Conservation (phyloP, 306 rosid species). For the Rosa multiflora region DNA sequence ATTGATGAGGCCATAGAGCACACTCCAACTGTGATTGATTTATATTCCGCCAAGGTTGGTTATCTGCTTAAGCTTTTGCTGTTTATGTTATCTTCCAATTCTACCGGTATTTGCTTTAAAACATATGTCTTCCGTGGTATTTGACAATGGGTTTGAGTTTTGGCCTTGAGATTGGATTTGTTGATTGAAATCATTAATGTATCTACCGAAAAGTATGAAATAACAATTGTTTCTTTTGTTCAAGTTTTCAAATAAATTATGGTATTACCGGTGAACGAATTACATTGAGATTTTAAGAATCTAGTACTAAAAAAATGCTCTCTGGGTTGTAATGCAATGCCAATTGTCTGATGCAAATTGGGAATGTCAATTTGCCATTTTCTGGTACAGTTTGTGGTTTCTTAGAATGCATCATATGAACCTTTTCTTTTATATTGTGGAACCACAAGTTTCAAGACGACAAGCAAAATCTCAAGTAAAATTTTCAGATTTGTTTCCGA, state of each 20-base stretch:
- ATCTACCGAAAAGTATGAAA: background rate
- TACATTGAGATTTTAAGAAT: background rate
- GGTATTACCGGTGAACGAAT: background rate
- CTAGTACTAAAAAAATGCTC: background rate
- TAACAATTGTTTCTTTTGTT: background rate
- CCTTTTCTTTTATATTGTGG: background rate
- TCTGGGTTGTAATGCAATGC: background rate
- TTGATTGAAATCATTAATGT: background rate
- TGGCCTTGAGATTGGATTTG: background rate
- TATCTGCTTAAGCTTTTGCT: slow-evolving; percentile 13
- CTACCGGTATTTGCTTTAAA: background rate
- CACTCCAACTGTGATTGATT: slow-evolving; percentile 96
- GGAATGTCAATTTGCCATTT: background rate
- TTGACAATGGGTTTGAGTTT: background rate
- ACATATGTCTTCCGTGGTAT: background rate
- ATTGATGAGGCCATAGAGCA: slow-evolving; percentile 84
- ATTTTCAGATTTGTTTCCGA: background rate
- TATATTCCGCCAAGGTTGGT: slow-evolving; percentile 89
- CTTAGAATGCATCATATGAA: background rate
- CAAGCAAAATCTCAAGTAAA: background rate
- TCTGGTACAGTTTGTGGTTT: background rate
- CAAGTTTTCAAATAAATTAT: background rate
- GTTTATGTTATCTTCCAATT: slow-evolving; percentile 12
- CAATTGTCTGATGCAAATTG: background rate
- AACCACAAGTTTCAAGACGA: background rate